Base-by-base conservation (phyloP, 2,329 filamentous ascomycete species). In the Cercospora brassicicola region DNA sequence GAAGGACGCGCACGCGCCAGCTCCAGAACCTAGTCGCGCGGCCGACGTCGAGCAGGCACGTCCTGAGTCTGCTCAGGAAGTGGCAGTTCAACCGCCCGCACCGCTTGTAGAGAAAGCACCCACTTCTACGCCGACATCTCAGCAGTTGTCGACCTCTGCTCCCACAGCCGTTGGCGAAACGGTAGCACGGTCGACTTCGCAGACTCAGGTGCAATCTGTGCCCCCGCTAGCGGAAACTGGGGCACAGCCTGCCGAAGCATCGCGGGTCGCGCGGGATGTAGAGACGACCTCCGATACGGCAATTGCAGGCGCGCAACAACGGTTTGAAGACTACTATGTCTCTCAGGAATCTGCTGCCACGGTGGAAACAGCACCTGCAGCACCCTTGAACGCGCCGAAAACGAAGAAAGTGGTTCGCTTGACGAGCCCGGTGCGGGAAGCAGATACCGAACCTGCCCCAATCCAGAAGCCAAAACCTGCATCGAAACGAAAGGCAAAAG, bases 1-100 rank as follows among this genome's bases (percentile, higher is more conserved):
- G 9, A 59, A 57, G 48, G 63, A 65, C 36, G 66, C 73, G n/a
- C 18, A 26, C 18, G 42, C 64, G 59, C 60, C 71, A 18, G 39
- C 69, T 6, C 61, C 72, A 15, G 66, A 67, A 45, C 62, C 71
- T 20, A 69, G 72, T 15, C 65, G 60, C 31, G 62, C 66, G 53
- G 31, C 66, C 61, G 18, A 60, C 68, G n/a, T 67, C 59, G 67
- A 62, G 39, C 62, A 63, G n/a, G 28, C 56, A 28, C 42, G 31
- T 36, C 31, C 45, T 10, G 9, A 13, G 5, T 20, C 62, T 42
- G 48, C 57, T 18, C 53, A 20, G 26, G 26, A 48, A 26, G 33
- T 67, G 66, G 33, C 18, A 36, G 53, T 15, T 10, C 39, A 64
- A 31, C 20, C 30, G 26, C 59, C 59, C 30, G 42, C 39, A 18